Evolutionary conservation across 148 eudicot species (phyloP), one percentile per base, ranked within the genome.

Genomic region (Vaccinium vitisidaea): DNA sequence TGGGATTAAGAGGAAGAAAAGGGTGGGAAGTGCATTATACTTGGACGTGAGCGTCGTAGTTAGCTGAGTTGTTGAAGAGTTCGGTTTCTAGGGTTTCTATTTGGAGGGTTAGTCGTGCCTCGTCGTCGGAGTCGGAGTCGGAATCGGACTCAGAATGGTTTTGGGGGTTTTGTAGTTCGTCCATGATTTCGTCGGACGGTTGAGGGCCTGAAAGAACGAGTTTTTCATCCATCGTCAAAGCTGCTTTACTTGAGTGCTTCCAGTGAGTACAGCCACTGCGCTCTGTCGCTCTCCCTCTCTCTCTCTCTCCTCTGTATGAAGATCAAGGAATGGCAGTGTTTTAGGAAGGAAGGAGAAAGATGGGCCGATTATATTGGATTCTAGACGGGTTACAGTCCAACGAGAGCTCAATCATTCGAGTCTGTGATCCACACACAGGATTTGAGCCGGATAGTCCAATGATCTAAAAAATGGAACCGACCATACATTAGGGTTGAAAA

Each of bases 41-140:
- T 87, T 94, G 94, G 84, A 93, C 89, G 82, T 94, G 92, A 86
- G 93, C 87, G 52, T 93, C 97, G 89, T 96, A 96, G 79, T 93
- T 90, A 49, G 88, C 77, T 14, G 94, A 95, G 75, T 94, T 92
- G 30, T 69, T 85, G 46, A 88, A 81, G 21, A 96, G 92, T 75
- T 89, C 91, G 5, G 88, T 70, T 89, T 93, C 98, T 75, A 96
- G 94, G 89, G 95, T 92, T 90, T 96, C 90, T 19, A 93, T 82
- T 74, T 92, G 91, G 54, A 91, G 74, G 18, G 85, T 85, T 52
- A 83, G 84, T 67, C 89, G 89, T 9, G 90, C 91, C 84, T 94
- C 98, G 63, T 88, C 86, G 30, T 89, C 96, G 3, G 98, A 95
- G 16, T 93, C 95, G 21, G 87, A 93, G 3, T 86, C 91, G 27